Evolutionary conservation across 768 basidiomycete genomes (phyloP).

Genomic region (Hebeloma cylindrosporum): DNA sequence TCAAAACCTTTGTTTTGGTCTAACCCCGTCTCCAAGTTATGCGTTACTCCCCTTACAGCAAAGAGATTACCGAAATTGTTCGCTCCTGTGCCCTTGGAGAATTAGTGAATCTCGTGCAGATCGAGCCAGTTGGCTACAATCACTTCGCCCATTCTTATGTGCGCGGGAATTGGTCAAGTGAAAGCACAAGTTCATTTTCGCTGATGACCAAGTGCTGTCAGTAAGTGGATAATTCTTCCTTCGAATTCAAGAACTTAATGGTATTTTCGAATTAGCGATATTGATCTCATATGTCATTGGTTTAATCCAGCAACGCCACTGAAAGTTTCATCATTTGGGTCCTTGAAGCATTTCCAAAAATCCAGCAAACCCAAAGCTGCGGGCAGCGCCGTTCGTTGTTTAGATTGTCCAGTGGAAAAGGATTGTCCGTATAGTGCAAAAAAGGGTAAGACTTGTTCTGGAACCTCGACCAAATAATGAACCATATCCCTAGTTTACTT

Average conservation of each 20-base stretch:
- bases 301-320: slow-evolving; percentile 62
- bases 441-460: slow-evolving; percentile 52
- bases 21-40: slow-evolving; percentile 50
- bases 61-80: slow-evolving; percentile 67
- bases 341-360: slow-evolving; percentile 78
- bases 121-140: slow-evolving; percentile 84
- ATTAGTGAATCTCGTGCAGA: slow-evolving; percentile 78
- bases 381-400: slow-evolving; percentile 66
- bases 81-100: slow-evolving; percentile 71
- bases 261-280: slow-evolving; percentile 60
- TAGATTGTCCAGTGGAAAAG: slow-evolving; percentile 71
- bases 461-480: background rate
- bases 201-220: slow-evolving; percentile 92
- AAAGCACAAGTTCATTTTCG: slow-evolving; percentile 71
- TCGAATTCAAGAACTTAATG: background rate
- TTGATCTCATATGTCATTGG: slow-evolving; percentile 82
- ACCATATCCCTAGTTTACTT: slow-evolving; percentile 62
- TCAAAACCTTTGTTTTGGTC: background rate
- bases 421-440: slow-evolving; percentile 87
- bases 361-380: slow-evolving; percentile 68
- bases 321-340: slow-evolving; percentile 84
- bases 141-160: slow-evolving; percentile 93
- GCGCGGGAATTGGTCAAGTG: slow-evolving; percentile 75
- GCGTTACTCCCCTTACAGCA: slow-evolving; percentile 83
- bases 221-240: slow-evolving; percentile 39